Base-by-base conservation (phyloP, 768 basidiomycete species). In the Hericium coralloides region DNA sequence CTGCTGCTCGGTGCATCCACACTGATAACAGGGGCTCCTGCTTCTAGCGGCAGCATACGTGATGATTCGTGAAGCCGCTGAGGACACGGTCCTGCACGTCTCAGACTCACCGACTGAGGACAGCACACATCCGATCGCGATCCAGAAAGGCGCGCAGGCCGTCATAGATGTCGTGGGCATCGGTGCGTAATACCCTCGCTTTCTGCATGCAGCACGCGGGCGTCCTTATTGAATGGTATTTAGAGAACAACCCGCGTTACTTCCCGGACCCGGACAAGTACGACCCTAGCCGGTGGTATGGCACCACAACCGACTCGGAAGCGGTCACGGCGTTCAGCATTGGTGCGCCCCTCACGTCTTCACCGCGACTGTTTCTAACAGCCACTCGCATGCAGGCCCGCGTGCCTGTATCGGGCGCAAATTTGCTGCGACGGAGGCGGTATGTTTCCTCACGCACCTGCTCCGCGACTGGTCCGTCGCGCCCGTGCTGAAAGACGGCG, bases 381-480 rank as follows among this genome's bases (percentile, higher is more conserved):
- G 43, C 52, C 17, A 22, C 8, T 53, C 17, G 25, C 55, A 15
- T 55, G 22, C 58, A 75, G 78, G 79, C 49, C 79, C 80, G 31
- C 74, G 81, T 15, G 61, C 66, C 15, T 85, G 83, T 59, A 67
- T 82, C 14, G 83, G 82, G 5, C 70, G 79, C 26, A 79, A 75
- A 58, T 84, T 85, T 60, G 79, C 82, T 2, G 71, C 73, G 0
- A 74, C 71, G 0, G 81, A 84, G 62, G 71, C 74, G 2, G 74
- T 83, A 17, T 75, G 73, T 50, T 79, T 84, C 70, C 71, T 84
- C 18, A 73, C 79, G 1, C 67, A 73, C 63, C 62, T 83, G 8
- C 65, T 83, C 20, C 71, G 78, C 17, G 82, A 83, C 48, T 84
- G 76, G 76, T 72, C 67, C 26, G 64, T 84, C 12, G 74, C 78